These are phyloP conservation scores for Lumnitzera littorea DNA, from an alignment of 345 rosid species.

Conservation along the genomic window DNA sequence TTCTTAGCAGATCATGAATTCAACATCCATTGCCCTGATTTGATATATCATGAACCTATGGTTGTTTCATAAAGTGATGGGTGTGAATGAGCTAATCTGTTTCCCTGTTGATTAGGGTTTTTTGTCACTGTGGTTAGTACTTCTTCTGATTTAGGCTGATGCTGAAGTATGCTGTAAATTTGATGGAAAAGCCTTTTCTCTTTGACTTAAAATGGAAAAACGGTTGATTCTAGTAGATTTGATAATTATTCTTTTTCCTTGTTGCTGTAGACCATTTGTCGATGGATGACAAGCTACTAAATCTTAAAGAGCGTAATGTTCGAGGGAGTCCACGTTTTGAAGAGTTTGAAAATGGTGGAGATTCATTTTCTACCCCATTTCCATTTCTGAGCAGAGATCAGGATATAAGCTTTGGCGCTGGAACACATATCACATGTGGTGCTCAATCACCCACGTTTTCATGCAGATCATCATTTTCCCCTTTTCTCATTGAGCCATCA, in stretches of 20 bases:
- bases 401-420: conserved; percentile 56
- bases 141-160: too few relatives aligned
- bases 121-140: too few relatives aligned
- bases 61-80: too few relatives aligned
- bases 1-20: too few relatives aligned
- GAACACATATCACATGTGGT: conserved; percentile 23
- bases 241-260: background rate
- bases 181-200: too few relatives aligned
- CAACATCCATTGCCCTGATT: too few relatives aligned
- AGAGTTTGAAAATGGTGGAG: conserved; percentile 26
- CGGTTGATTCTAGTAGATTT: background rate
- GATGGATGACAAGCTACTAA: conserved; percentile 30
- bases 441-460: conserved; percentile 29
- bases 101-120: too few relatives aligned
- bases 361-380: conserved; percentile 24
- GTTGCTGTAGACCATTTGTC: conserved; percentile 38
- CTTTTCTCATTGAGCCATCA: conserved; percentile 35
- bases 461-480: conserved; percentile 44
- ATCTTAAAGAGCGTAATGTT: conserved; percentile 11
- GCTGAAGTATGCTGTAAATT: too few relatives aligned
- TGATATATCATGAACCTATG: too few relatives aligned
- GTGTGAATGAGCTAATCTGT: too few relatives aligned
- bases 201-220: too few relatives aligned
- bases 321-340: conserved; percentile 12
- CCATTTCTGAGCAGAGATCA: conserved; percentile 35